phyloP scores from a whole-genome alignment of 2,329 filamentous ascomycete species.

The Conoideocrella luteorostrata region DNA sequence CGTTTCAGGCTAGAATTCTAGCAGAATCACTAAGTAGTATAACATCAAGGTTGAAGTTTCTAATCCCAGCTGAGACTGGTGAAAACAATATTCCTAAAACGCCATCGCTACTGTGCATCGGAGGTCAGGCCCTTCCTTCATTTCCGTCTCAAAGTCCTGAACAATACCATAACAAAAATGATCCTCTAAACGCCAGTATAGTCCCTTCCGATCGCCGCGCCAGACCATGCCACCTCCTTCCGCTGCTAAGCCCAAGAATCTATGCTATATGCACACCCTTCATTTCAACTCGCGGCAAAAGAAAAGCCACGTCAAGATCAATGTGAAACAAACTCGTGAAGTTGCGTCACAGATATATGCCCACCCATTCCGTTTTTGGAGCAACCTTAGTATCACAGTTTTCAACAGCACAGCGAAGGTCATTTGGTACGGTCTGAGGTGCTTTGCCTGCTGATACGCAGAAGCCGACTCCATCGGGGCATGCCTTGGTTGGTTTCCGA shows the following conservation, averaged over 20 bases:
- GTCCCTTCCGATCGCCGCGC: too few relatives aligned
- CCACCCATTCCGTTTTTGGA: slow-evolving; percentile 53
- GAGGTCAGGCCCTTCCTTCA: too few relatives aligned
- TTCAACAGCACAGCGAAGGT: slow-evolving; percentile 50
- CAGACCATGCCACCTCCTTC: not conserved
- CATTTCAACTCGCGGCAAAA: too few relatives aligned
- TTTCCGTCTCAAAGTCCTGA: too few relatives aligned
- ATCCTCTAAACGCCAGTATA: too few relatives aligned
- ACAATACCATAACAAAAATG: too few relatives aligned
- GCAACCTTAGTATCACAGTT: slow-evolving; percentile 48
- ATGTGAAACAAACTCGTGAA: not conserved
- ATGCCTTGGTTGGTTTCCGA: slow-evolving; percentile 35
- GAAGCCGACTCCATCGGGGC: slow-evolving; percentile 31
- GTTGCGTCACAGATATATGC: slow-evolving; percentile 43
- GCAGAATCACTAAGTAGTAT: too few relatives aligned
- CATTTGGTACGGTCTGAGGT: slow-evolving; percentile 16
- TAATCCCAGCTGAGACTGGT: not conserved
- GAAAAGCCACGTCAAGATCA: not conserved
- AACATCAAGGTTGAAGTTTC: not conserved
- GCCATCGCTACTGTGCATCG: not conserved
- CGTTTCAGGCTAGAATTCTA: too few relatives aligned
- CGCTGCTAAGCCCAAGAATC: not conserved
- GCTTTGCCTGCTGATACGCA: slow-evolving; percentile 23
- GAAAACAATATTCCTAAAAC: not conserved
- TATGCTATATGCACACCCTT: too few relatives aligned